These are phyloP conservation scores for Aspergillus sp. DNA, from an alignment of 2,329 filamentous ascomycete species.

Conservation along the genomic window DNA sequence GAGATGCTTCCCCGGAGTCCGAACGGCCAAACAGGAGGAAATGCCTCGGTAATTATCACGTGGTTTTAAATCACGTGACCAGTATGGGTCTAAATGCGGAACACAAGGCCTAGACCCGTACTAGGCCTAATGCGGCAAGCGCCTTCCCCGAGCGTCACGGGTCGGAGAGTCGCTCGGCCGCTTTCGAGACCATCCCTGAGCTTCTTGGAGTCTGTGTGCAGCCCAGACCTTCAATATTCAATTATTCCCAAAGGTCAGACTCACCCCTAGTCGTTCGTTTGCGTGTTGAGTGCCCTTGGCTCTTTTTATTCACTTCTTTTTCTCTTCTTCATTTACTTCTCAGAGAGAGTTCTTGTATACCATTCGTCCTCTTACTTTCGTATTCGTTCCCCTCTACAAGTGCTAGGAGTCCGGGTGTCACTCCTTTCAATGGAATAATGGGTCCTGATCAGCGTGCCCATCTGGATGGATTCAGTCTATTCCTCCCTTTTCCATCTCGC, in stretches of 20 bases:
- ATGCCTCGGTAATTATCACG: conserved; percentile 24
- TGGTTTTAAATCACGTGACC: not conserved
- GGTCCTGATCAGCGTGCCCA: conserved; percentile 41
- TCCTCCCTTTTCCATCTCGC: conserved; percentile 85
- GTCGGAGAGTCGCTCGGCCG: not conserved
- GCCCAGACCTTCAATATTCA: conserved; percentile 13
- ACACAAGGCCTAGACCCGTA: not conserved
- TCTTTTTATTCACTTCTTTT: not conserved
- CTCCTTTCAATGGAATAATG: conserved; percentile 39
- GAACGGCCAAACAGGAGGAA: conserved; percentile 1
- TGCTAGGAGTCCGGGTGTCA: conserved; percentile 18
- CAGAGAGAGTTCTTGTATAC: not conserved
- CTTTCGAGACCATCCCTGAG: conserved; percentile 18
- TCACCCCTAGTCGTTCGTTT: conserved; percentile 40
- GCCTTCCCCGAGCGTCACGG: not conserved
- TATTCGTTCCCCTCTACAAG: conserved; percentile 13
- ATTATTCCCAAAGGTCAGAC: conserved; percentile 14
- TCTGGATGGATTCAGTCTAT: conserved; percentile 80
- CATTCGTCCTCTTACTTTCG: conserved; percentile 4
- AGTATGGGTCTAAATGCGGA: conserved; percentile 3
- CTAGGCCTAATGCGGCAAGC: conserved; percentile 15
- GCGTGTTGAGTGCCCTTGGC: conserved; percentile 3
- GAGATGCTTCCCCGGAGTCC: conserved; percentile 6
- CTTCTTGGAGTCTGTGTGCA: conserved; percentile 16
- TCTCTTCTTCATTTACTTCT: conserved; percentile 9